Conservation (phyloP, 805 yeast genomes). For the Vanderwaltozyma verrucispora region DNA sequence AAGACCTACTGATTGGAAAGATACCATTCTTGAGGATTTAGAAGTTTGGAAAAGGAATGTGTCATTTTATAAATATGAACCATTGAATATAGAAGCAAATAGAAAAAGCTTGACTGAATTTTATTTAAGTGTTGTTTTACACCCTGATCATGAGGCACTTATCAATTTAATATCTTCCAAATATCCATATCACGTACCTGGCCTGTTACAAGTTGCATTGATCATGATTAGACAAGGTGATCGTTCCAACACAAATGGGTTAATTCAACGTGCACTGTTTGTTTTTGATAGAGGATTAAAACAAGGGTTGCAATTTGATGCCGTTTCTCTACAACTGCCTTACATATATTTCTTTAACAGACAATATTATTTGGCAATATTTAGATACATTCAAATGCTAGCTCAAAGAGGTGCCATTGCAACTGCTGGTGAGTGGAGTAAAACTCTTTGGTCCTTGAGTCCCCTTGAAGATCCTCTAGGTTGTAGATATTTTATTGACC, state of each 20-base stretch:
- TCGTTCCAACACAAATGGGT: conserved; percentile 53
- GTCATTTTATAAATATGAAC: conserved; percentile 45
- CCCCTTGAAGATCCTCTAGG: conserved; percentile 83
- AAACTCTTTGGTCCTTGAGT: conserved; percentile 53
- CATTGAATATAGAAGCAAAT: conserved; percentile 28
- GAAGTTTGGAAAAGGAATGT: conserved; percentile 33
- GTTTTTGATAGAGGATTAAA: conserved; percentile 69
- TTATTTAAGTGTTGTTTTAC: conserved; percentile 53
- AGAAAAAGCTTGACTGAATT: conserved; percentile 35
- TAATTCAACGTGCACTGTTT: conserved; percentile 68
- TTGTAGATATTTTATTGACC: conserved; percentile 72
- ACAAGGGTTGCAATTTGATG: conserved; percentile 45
- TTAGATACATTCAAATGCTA: conserved; percentile 58
- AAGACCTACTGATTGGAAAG: conserved; percentile 39
- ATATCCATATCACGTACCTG: conserved; percentile 66
- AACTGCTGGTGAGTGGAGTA: conserved; percentile 71
- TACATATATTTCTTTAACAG: conserved; percentile 67
- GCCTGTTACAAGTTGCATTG: conserved; percentile 69
- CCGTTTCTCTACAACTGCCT: conserved; percentile 55
- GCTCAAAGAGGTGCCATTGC: conserved; percentile 68
- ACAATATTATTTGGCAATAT: conserved; percentile 62
- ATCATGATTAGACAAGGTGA: conserved; percentile 71
- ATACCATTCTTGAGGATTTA: conserved; percentile 36
- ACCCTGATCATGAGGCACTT: conserved; percentile 73
- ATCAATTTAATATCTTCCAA: conserved; percentile 42